phyloP scores from a whole-genome alignment of 139 green algal species.

The Choricystis sp. region DNA sequence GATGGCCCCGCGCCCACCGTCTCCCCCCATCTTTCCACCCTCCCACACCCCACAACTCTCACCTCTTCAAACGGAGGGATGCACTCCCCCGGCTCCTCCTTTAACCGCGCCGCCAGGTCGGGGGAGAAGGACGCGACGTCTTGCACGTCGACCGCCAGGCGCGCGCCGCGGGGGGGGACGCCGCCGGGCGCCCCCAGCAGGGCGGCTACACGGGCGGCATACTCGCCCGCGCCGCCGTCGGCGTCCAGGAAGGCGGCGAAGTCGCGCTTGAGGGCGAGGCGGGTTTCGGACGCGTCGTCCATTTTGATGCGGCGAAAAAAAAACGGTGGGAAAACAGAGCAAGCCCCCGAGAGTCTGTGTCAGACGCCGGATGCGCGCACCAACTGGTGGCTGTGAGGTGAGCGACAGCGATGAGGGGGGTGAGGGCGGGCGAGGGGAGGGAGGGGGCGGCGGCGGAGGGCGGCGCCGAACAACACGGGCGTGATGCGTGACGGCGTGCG shows the following conservation, averaged over 20 bases:
- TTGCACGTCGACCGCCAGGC: constrained; percentile 27
- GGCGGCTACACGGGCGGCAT: constrained; percentile 30
- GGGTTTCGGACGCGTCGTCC: constrained; percentile 21
- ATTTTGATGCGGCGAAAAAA: too few species aligned
- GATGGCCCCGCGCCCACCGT: neutral
- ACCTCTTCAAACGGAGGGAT: constrained; percentile 77
- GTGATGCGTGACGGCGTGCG: too few species aligned
- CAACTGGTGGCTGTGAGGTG: too few species aligned
- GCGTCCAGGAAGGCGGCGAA: constrained; percentile 67
- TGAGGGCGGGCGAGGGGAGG: too few species aligned
- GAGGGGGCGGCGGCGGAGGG: too few species aligned
- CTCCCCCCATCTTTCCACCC: constrained; percentile 16
- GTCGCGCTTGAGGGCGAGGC: constrained; percentile 44
- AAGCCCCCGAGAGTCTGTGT: too few species aligned
- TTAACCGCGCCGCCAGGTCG: constrained; percentile 41
- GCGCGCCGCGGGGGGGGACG: constrained; percentile 8
- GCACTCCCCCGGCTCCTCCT: constrained; percentile 53
- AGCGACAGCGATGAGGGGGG: too few species aligned
- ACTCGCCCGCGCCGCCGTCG: constrained; percentile 35
- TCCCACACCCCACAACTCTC: constrained; percentile 46
- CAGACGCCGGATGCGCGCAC: too few species aligned
- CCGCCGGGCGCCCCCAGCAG: constrained; percentile 24
- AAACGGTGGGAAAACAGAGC: too few species aligned
- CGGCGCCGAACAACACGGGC: too few species aligned
- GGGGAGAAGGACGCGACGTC: constrained; percentile 65